phyloP scores from a whole-genome alignment of 75 land plant genomes.

The Cupressus sempervirens region DNA sequence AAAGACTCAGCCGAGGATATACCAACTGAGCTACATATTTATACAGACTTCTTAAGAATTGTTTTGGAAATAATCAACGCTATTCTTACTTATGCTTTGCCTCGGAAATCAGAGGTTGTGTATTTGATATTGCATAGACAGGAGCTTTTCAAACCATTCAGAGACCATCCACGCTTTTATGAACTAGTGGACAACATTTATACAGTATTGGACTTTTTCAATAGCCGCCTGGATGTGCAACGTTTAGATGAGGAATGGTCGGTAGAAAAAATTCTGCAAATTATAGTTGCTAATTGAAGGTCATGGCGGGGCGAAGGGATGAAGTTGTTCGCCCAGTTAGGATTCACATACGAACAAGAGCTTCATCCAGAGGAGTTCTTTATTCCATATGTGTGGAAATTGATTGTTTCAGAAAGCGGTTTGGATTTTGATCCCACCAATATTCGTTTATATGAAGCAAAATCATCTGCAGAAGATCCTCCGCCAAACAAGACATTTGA shows the following conservation, averaged over 20 bases:
- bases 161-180: conserved; percentile 76
- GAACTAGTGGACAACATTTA: conserved; percentile 83
- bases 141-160: no score
- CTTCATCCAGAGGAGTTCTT: conserved; percentile 90
- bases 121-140: conserved; percentile 86
- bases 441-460: conserved; percentile 48
- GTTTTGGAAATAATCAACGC: conserved; percentile 87
- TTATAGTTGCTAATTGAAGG: conserved; percentile 63
- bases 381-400: conserved; percentile 87
- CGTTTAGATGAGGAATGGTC: conserved; percentile 75
- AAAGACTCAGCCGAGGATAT: conserved; percentile 39
- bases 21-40: conserved; percentile 80
- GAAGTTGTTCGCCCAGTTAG: conserved; percentile 82
- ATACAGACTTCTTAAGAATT: conserved; percentile 77
- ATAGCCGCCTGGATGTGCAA: conserved; percentile 78
- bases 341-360: conserved; percentile 90
- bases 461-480: conserved; percentile 18
- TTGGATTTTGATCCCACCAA: conserved; percentile 35
- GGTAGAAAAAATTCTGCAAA: conserved; percentile 79
- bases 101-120: conserved; percentile 89
- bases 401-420: conserved; percentile 53
- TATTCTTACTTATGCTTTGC: conserved; percentile 80
- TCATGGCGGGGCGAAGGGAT: conserved; percentile 95
- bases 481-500: neutral
- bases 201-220: conserved; percentile 81